Base-by-base conservation (phyloP, 495 filamentous ascomycete genomes). In the Penicillium coprophilum region DNA sequence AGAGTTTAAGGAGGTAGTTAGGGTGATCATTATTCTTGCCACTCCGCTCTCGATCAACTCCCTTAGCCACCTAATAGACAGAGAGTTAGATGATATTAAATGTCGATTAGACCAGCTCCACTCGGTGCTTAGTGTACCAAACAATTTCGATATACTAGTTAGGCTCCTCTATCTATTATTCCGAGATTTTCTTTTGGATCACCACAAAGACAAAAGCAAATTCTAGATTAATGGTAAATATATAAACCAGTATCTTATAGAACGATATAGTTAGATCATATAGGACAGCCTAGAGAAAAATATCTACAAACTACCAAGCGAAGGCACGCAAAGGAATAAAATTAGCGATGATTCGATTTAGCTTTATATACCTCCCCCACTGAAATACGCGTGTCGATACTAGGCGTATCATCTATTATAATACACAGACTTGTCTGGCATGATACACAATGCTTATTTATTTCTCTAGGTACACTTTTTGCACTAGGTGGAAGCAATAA, bases 161-260 rank as follows among this genome's bases (percentile, higher is more conserved):
- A 12, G 45, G 19, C 39, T 66, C 13, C 51, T 71, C 1, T 62
- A 71, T 56, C 55, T 59, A 2, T 71, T 64, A 46, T 69, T 73
- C 39, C 61, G 55, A 49, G 64, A 71, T 39, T 71, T 66, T 44
- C 50, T 72, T 2, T 3, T 59, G 15, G 48, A 39, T 50, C 21
- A 17, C 19, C 34, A 17, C 6, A 10, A n/a, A 17, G 34, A 36
- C 2, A 27, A 23, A 15, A 40, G 19, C 21, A 19, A 40, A 17
- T 50, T 50, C 13, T 50, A 34, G 48, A 38, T 50, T 8, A 23
- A 50, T 24, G 21, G 5, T 2, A 39, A 39, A 19, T 7, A 40
- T n/a, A 10, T 21, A 39, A 23, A 50, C 9, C 28, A 48, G n/a
- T 3, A 8, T 19, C 48, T 50, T 50, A 6, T 21, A 3, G 13